Base-by-base conservation (phyloP, 2,329 filamentous ascomycete genomes). In the Dothideomycetes sp. region DNA sequence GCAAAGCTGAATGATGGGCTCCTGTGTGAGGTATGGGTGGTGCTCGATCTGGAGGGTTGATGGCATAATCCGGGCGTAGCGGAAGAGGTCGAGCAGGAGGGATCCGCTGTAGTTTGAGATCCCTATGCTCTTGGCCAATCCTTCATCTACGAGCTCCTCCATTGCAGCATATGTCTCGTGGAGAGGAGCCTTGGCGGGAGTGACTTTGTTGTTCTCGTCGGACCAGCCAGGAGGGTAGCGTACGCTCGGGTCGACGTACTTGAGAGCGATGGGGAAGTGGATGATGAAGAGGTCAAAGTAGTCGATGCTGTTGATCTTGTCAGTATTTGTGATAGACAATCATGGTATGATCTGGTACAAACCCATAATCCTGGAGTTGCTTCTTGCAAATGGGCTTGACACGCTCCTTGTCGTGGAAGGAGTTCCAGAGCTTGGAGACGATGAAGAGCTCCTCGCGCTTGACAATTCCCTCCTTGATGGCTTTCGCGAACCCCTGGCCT, bases 371-470 rank as follows among this genome's bases (percentile, higher is more conserved):
- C 49, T 77, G 73, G 46, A 88, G 77, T 65, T 88, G 83, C 57
- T 79, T 80, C 61, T 76, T 76, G 62, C 70, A 73, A 57, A 91
- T 86, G 43, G 79, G 78, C 63, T 81, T 77, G 46, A 89, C 84
- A 52, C 74, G 73, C 51, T 89, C 79, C 52, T 71, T 72, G 54
- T 89, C 81, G 70, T 94, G 85, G 75, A 87, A 94, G 49, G 79
- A 80, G 69, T 89, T 87, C 86, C 87, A 94, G 43, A 94, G 80
- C 72, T 94, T 94, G 63, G 81, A 86, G 48, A 88, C 83, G 57
- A 94, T 79, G 75, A 94, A 94, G 58, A 94, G 81, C 17, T 94
- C 85, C 63, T 84, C 77, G 44, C 84, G 81, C 69, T 80, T 86
- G 51, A 88, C 83, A 43, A 89, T 62, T 32, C 84, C 82, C 8